Percentiles rank a stretch among this genome's conserved stretches.
These are phyloP conservation scores for Alternaria postmessia DNA, from an alignment of 2,329 filamentous ascomycete genomes.

Conservation along the genomic window DNA sequence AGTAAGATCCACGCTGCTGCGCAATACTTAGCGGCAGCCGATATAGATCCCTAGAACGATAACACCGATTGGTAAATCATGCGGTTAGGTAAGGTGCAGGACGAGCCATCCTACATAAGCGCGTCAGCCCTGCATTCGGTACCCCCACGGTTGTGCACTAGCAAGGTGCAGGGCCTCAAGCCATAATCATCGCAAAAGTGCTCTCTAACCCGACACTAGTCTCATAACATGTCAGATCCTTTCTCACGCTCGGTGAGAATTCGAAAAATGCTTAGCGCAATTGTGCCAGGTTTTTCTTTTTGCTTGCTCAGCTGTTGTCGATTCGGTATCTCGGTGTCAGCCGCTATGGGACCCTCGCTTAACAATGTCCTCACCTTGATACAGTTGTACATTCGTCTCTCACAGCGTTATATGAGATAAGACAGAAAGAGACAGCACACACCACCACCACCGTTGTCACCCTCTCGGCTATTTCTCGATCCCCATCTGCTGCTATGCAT, in stretches of 20 bases:
- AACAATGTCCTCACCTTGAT: no score
- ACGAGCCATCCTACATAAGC: not conserved
- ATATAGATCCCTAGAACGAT: rapidly evolving
- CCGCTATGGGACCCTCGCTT: not conserved
- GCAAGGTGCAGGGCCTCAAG: not conserved
- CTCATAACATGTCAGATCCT: not conserved
- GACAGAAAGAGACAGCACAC: not conserved
- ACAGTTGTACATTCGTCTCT: rapidly evolving
- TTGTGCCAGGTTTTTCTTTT: not conserved
- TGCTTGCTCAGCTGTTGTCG: not conserved
- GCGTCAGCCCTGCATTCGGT: not conserved
- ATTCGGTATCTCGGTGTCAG: not conserved
- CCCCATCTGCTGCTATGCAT: not conserved
- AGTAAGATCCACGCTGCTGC: no score
- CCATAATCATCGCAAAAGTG: slow-evolving; percentile 15
- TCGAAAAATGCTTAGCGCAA: not conserved
- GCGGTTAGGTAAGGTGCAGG: rapidly evolving
- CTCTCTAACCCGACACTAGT: not conserved
- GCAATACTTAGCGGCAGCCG: not conserved
- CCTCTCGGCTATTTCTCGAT: no score
- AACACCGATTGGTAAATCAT: rapidly evolving
- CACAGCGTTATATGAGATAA: not conserved
- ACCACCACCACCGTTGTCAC: no score
- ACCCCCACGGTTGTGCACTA: not conserved
- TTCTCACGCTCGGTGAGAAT: not conserved